Evolutionary conservation across 176 grass and related monocot species (phyloP), one percentile per base, ranked within the genome.

Genomic region (Carex littledalei): DNA sequence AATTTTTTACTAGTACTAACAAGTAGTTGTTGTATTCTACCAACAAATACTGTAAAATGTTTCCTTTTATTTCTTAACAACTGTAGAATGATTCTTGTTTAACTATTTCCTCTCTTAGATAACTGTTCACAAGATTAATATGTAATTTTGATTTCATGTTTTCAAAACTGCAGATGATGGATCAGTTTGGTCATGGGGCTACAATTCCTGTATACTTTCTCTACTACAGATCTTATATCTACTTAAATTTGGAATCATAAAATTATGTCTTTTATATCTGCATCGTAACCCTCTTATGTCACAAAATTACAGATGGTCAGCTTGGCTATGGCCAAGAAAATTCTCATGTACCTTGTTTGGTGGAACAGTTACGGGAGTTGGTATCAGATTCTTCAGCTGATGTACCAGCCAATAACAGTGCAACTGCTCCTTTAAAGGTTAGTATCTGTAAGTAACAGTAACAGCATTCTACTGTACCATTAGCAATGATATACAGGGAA

Each of bases 131-230:
- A 47, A 63, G 10, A 61, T 21, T 62, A 63, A 61, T 39, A 4
- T 63, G 2, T 81, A 45, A 54, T 81, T 18, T 37, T 63, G 54
- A 39, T 63, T 67, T 49, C 26, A 80, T 63, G 74, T 81, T 54
- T 32, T 86, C 54, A 76, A 83, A 55, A 61, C 85, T 81, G 80
- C 88, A 99, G 96, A 95, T 94, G 88, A 99, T 87, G 96, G 96
- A 66, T 92, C 90, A 2, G 91, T 99, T 82, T 99, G 96, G 96
- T 99, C 96, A 63, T 99, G 96, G 96, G 96, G 96, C 84, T 99
- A 95, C 86, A 99, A 99, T 84, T 91, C 88, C 61, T 99, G 96
- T 99, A 99, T 95, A 89, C 91, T 95, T 91, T 88, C 75, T 81
- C 52, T 32, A 60, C 21, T 21, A 57, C 17, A 53, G 1, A 78